phyloP scores from a whole-genome alignment of 352 stramenopile species.

The Pythium scleroteichum region DNA sequence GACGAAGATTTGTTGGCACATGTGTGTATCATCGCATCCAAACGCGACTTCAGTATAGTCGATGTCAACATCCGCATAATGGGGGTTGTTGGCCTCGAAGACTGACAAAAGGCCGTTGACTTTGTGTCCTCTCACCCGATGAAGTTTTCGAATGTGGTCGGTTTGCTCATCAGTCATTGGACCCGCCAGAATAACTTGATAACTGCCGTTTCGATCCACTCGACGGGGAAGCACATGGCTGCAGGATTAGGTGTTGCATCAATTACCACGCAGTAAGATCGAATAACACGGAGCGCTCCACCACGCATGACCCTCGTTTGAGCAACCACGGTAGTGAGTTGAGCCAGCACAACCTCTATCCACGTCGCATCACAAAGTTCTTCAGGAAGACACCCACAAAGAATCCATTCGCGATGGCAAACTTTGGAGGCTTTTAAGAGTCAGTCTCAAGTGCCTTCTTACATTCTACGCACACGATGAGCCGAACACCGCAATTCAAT shows the following conservation, averaged over 20 bases:
- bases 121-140: constrained; percentile 1
- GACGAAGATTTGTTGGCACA: background rate
- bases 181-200: constrained; percentile 26
- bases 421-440: constrained; percentile 27
- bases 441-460: no score
- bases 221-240: constrained; percentile 20
- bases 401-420: constrained; percentile 33
- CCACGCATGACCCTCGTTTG: constrained; percentile 27
- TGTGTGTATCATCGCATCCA: background rate
- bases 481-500: no score
- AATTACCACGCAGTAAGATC: constrained; percentile 27
- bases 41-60: background rate
- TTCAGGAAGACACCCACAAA: constrained; percentile 17
- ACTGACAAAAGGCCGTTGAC: constrained; percentile 8
- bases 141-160: constrained; percentile 20
- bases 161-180: constrained; percentile 22
- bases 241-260: constrained; percentile 27
- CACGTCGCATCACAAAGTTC: constrained; percentile 10
- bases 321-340: constrained; percentile 27
- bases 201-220: constrained; percentile 13
- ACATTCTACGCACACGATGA: no score
- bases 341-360: constrained; percentile 26
- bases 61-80: constrained; percentile 4
- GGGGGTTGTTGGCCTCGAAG: constrained; percentile 11
- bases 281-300: constrained; percentile 22